Conservation (phyloP, 768 basidiomycete genomes). For the Tylopilus subfusipes region DNA sequence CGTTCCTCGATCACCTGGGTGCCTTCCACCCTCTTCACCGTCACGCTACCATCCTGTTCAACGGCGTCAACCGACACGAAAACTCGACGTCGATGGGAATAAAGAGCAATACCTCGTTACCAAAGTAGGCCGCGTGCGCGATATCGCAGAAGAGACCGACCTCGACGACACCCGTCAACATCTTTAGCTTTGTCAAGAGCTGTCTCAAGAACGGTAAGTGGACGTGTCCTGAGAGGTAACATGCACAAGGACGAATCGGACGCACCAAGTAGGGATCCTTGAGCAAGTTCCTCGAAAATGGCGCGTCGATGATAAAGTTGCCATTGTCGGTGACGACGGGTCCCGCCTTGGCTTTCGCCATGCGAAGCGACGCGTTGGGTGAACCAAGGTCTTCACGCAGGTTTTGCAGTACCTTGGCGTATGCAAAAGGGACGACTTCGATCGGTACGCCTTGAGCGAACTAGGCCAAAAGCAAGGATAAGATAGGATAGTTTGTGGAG, state of each 20-base stretch:
- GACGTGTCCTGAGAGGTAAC: not conserved
- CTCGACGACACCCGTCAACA: slow-evolving; percentile 97
- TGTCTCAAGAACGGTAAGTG: slow-evolving; percentile 25
- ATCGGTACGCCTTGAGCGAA: slow-evolving; percentile 89
- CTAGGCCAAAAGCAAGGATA: slow-evolving; percentile 35
- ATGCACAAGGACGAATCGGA: not conserved
- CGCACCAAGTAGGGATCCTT: slow-evolving; percentile 58
- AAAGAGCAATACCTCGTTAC: slow-evolving; percentile 57
- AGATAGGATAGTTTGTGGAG: rapidly evolving
- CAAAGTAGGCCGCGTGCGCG: slow-evolving; percentile 96
- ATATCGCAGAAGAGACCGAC: slow-evolving; percentile 95
- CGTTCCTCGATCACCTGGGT: slow-evolving; percentile 21
- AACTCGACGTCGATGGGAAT: not conserved
- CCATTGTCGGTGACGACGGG: slow-evolving; percentile 97
- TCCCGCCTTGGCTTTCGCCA: slow-evolving; percentile 93
- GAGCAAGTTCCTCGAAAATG: slow-evolving; percentile 72
- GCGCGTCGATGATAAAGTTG: slow-evolving; percentile 97
- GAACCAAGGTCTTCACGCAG: slow-evolving; percentile 59
- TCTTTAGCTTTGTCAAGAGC: slow-evolving; percentile 81
- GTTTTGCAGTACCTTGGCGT: slow-evolving; percentile 79
- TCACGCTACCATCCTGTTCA: slow-evolving; percentile 65
- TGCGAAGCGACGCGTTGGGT: slow-evolving; percentile 74
- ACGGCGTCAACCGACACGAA: not conserved
- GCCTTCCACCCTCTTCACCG: slow-evolving; percentile 44
- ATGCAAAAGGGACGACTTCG: slow-evolving; percentile 96